These are phyloP conservation scores for Gossypium longicalyx DNA, from an alignment of 345 rosid genomes.

Conservation along the genomic window DNA sequence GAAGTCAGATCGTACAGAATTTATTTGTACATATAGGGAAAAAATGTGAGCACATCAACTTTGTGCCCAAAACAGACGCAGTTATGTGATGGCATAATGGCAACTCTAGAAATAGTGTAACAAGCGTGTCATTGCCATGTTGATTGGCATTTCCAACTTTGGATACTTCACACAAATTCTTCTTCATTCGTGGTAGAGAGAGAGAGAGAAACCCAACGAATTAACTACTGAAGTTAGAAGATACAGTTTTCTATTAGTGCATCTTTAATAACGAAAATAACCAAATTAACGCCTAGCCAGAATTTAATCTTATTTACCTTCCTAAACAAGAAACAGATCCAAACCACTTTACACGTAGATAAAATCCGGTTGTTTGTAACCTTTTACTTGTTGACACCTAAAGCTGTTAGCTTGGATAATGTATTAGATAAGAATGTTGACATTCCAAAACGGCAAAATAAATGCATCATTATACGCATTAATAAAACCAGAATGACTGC, in stretches of 20 bases:
- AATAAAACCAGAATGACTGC: not conserved
- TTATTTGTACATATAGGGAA: not conserved
- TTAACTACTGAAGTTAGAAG: not conserved
- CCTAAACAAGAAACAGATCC: conserved; percentile 1
- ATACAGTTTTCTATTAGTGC: not conserved
- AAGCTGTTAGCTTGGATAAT: not conserved
- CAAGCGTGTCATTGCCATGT: not conserved
- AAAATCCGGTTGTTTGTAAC: not conserved
- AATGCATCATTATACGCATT: not conserved
- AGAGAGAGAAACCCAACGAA: not conserved
- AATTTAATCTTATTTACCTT: conserved; percentile 7
- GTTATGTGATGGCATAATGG: not conserved
- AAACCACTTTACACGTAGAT: not conserved
- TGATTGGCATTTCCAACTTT: not conserved
- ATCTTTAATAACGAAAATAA: not conserved
- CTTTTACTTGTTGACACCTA: not conserved
- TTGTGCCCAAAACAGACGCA: conserved; percentile 6
- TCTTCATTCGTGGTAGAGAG: not conserved
- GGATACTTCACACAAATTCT: not conserved
- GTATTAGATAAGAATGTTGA: not conserved
- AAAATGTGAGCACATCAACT: not conserved
- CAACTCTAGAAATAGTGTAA: not conserved
- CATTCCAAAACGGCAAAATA: not conserved
- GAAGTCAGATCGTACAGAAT: not conserved
- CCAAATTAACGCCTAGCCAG: not conserved